Evolutionary conservation across 768 basidiomycete genomes (phyloP).

Genomic region (Boletus rex-veris): DNA sequence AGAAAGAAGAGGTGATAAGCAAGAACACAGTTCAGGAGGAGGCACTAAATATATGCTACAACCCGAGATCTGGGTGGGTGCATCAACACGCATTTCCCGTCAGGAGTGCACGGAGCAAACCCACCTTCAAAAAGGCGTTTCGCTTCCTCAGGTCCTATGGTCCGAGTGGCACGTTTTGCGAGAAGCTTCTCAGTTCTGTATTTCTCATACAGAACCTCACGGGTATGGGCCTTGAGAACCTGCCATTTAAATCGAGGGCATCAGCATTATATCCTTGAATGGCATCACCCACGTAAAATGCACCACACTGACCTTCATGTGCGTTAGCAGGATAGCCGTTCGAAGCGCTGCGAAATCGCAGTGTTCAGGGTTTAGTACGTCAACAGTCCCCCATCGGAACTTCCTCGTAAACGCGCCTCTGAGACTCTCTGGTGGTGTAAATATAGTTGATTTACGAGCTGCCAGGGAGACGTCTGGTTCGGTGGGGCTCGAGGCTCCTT

Average conservation of each 20-base stretch:
- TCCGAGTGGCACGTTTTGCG: conserved; percentile 76
- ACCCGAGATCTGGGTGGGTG: conserved; percentile 41
- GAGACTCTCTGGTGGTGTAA: conserved; percentile 61
- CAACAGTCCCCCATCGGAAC: conserved; percentile 86
- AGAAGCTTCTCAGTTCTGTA: conserved; percentile 90
- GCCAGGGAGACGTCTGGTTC: conserved; percentile 36
- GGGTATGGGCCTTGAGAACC: conserved; percentile 79
- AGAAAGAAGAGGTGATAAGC: conserved; percentile 16
- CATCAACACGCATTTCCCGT: conserved; percentile 24
- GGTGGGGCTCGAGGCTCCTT: conserved; percentile 16
- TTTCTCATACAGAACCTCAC: conserved; percentile 89
- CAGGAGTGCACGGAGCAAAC: conserved; percentile 23
- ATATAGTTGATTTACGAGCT: conserved; percentile 31
- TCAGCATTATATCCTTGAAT: conserved; percentile 8
- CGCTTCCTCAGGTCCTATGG: conserved; percentile 72
- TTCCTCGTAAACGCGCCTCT: conserved; percentile 73
- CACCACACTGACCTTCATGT: conserved; percentile 64
- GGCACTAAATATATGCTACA: conserved; percentile 34
- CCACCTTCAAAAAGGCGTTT: conserved; percentile 71
- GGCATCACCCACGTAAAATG: conserved; percentile 19
- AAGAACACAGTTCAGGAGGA: conserved; percentile 21
- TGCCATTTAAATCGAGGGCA: conserved; percentile 29
- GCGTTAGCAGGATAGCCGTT: conserved; percentile 79
- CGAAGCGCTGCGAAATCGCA: conserved; percentile 86
- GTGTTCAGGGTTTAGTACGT: conserved; percentile 81